Evolutionary conservation across 2,329 filamentous ascomycete genomes (phyloP).

Genomic region (Exophiala lecanii-corni): DNA sequence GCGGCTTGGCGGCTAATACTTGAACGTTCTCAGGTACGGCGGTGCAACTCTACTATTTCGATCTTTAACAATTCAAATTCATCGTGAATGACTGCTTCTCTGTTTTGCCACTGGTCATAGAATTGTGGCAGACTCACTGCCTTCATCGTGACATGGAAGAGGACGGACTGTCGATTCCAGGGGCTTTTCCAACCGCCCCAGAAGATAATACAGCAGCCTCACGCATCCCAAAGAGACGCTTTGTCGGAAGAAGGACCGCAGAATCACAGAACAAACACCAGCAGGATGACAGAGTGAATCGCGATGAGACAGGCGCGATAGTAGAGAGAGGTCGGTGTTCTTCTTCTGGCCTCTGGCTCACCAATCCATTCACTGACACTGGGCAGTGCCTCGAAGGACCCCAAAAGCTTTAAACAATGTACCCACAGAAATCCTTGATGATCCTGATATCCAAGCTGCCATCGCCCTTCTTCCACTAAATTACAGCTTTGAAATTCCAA

Average conservation of each 20-base stretch:
- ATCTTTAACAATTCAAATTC: no score
- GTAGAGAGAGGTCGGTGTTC: conserved; percentile 38
- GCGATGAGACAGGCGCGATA: conserved; percentile 57
- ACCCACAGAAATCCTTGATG: conserved; percentile 77
- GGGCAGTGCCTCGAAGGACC: conserved; percentile 61
- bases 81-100: no score
- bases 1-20: no score
- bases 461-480: conserved; percentile 86
- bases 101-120: no score
- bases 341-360: no score
- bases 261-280: conserved; percentile 51
- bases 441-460: conserved; percentile 79
- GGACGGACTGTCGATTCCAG: conserved; percentile 20
- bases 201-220: conserved; percentile 8
- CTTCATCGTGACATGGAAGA: conserved; percentile 5
- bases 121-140: no score
- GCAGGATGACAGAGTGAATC: conserved; percentile 60
- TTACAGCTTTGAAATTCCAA: conserved; percentile 97
- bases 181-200: conserved; percentile 21
- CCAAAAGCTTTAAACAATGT: conserved; percentile 87
- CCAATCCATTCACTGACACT: conserved; percentile 8
- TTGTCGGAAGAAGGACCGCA: conserved; percentile 77
- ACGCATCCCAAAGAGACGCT: conserved; percentile 77
- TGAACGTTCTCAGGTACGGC: no score
- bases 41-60: no score